Percentiles rank a stretch among this genome's conserved stretches.
Evolutionary conservation across 805 yeast species (phyloP).

Genomic region (Starmera caribaea): DNA sequence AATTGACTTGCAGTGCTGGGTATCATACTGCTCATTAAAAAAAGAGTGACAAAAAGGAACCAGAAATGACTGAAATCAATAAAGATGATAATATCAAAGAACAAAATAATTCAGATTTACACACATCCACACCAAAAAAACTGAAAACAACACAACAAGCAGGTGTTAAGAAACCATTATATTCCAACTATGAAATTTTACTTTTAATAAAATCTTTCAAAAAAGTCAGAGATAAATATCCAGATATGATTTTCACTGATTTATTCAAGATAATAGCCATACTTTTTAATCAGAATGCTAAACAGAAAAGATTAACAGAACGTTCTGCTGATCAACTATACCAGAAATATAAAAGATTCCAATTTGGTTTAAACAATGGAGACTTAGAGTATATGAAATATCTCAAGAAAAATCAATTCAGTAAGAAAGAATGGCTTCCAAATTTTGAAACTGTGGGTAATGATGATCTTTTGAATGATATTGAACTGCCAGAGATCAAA

Average conservation of each 20-base stretch:
- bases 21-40: too few relatives aligned
- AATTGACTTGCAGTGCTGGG: too few relatives aligned
- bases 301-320: slow-evolving; percentile 13
- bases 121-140: slow-evolving; percentile 3
- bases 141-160: slow-evolving; percentile 18
- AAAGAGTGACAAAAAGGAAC: too few relatives aligned
- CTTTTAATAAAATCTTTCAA: slow-evolving; percentile 16
- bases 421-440: slow-evolving; percentile 17
- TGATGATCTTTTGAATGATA: slow-evolving; percentile 7
- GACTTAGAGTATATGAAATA: slow-evolving; percentile 13
- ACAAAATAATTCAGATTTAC: too few relatives aligned
- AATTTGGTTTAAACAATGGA: slow-evolving; percentile 16
- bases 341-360: slow-evolving; percentile 19
- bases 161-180: slow-evolving; percentile 18
- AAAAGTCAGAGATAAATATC: slow-evolving; percentile 8
- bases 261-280: slow-evolving; percentile 14
- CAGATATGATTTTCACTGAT: slow-evolving; percentile 14
- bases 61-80: too few relatives aligned
- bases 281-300: slow-evolving; percentile 15
- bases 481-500: slow-evolving; percentile 10
- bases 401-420: slow-evolving; percentile 11
- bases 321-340: slow-evolving; percentile 18
- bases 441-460: slow-evolving; percentile 5
- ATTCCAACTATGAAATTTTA: slow-evolving; percentile 16
- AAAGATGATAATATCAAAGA: too few relatives aligned